Base-by-base conservation (phyloP, 176 grass and related monocot species). In the Bromus sterilis region DNA sequence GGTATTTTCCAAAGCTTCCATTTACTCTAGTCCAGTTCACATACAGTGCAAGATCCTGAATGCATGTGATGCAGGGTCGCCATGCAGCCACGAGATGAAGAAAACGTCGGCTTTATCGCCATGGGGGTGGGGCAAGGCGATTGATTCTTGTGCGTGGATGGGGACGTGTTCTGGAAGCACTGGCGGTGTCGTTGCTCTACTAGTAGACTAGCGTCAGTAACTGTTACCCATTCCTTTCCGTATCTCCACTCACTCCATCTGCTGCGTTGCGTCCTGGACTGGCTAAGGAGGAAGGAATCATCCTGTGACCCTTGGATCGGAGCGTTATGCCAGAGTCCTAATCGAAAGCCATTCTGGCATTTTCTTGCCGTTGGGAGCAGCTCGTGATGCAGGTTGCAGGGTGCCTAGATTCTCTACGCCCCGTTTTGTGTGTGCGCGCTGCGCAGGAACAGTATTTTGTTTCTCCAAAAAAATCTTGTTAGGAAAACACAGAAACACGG, bases 371-470 rank as follows among this genome's bases (percentile, higher is more conserved):
- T 40, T 24, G 15, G 56, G 23, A 41, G 51, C 48, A 29, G 81
- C 82, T 89, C 87, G 87, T 89, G 87, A 84, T 72, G 26, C 80
- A 77, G 48, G 11, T 13, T 67, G 85, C 36, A n/a, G 55, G 21
- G 66, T 66, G 2, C 5, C 36, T 48, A 79, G 66, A 88, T 84
- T n/a, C 56, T 83, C 80, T 83, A 42, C 59, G 11, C 6, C 36
- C 36, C 75, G 9, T 61, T 75, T 49, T 59, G 35, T 57, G 21
- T 16, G 15, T 78, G 4, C 10, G 11, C 32, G 4, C 4, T n/a
- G 4, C 12, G n/a, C 24, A 23, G 68, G 40, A 16, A n/a, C n/a
- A n/a, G n/a, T n/a, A n/a, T n/a, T n/a, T n/a, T 30, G n/a, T 78
- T n/a, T 60, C 41, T 7, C n/a, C 9, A 10, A 18, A 7, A 23